Evolutionary conservation across 768 basidiomycete species (phyloP), one percentile per base, ranked within the genome.

Genomic region (Gymnopilus junonius): DNA sequence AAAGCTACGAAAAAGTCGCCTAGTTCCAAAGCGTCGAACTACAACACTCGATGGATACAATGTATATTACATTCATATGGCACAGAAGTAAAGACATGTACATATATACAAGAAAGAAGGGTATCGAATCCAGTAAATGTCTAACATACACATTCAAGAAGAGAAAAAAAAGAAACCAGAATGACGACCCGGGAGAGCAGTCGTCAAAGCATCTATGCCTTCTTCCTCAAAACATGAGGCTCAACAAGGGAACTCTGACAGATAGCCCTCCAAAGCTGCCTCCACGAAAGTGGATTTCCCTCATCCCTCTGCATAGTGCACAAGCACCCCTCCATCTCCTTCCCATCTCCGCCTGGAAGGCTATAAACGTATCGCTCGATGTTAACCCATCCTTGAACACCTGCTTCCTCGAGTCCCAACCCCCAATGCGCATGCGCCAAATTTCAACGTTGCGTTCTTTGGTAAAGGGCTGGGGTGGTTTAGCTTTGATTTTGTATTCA

Each of bases 231-330:
- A 6, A 93, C 90, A 74, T 89, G 83, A 15, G 86, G 88, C 55
- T 81, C 82, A 10, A 94, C 79, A 1, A 70, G 69, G 0, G 78
- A 74, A 10, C 85, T 85, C 65, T 74, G 68, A 43, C 91, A 83
- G 45, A 91, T 67, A 7, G 77, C 79, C 70, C 87, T 91, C 89
- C 91, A 94, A 37, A 93, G 78, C 71, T 85, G 82, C 40, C 91
- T 79, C 92, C 92, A 93, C 43, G 87, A 89, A 54, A 92, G 84
- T 23, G 91, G 92, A 70, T 86, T 90, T 0, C 92, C 92, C 89
- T 83, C 81, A 64, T 92, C 90, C 57, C 90, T 79, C 63, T 82
- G 79, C 88, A 93, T 89, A 4, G 91, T 71, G 58, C 88, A 87
- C 71, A 92, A 91, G 54, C 87, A 86, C 1, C 89, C 88, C 10